These are phyloP conservation scores for Mimosa bimucronata DNA, from an alignment of 306 rosid genomes.

Conservation along the genomic window DNA sequence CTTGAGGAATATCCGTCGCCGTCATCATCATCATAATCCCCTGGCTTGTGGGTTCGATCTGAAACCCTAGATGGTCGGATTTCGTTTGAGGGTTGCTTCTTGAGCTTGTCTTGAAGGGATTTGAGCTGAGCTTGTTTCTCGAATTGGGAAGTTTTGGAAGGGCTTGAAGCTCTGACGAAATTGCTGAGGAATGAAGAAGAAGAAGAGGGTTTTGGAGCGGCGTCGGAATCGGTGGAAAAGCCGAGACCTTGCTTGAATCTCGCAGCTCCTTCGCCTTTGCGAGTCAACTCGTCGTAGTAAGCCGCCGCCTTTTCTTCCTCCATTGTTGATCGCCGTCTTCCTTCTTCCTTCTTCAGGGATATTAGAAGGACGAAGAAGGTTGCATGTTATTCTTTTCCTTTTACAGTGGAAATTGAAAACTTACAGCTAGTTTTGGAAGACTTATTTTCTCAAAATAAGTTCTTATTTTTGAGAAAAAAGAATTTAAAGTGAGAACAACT, in stretches of 20 bases:
- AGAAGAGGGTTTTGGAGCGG: constrained; percentile 52
- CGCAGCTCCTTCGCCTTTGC: constrained; percentile 88
- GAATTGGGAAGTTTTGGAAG: constrained; percentile 48
- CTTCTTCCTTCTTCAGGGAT: neutral
- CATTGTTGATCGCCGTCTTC: constrained; percentile 42
- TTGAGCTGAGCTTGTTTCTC: constrained; percentile 63
- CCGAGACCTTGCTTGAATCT: constrained; percentile 92
- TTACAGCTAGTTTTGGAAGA: no score
- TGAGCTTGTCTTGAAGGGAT: constrained; percentile 81
- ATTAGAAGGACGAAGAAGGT: neutral
- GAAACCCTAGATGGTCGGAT: constrained; percentile 63
- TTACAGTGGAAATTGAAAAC: neutral
- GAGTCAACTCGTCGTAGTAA: constrained; percentile 82
- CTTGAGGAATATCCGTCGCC: no score
- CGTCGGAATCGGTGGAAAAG: constrained; percentile 55
- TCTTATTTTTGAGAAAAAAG: no score
- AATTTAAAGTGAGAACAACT: no score
- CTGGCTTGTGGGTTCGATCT: constrained; percentile 37
- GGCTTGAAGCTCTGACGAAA: constrained; percentile 83
- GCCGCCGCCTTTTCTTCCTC: constrained; percentile 95
- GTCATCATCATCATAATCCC: no score
- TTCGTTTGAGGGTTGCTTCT: constrained; percentile 41
- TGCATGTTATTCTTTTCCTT: neutral
- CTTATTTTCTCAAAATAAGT: no score
- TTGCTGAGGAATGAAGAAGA: constrained; percentile 77